Evolutionary conservation across 345 rosid species (phyloP), one percentile per base, ranked within the genome.

Genomic region (Citrus australasica): DNA sequence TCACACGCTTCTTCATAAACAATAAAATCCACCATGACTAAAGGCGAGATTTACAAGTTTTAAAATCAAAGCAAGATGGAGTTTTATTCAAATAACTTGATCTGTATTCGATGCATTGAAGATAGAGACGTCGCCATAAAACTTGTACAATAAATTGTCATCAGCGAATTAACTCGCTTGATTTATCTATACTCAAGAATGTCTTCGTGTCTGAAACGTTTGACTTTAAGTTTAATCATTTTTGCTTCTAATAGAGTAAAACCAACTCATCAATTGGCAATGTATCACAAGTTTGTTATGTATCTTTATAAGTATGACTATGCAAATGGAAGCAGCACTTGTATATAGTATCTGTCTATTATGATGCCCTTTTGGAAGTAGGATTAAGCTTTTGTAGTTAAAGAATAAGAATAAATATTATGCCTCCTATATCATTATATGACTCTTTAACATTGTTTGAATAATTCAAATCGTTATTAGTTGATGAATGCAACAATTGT

Each of bases 61-160:
- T 79, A 32, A 24, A 51, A 69, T 37, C n/a, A 40, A 77, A 74
- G 82, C 42, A 81, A 75, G 35, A 22, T 21, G 21, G 37, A 27
- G 24, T 62, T 25, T 51, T 42, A 35, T 25, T 62, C 69, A 64
- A 82, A 83, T 76, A 80, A 63, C 42, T 65, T 69, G 21, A 75
- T 69, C 60, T 73, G 24, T 55, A 82, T 86, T 79, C 83, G 74
- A 74, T 73, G 85, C 25, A 83, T 58, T 22, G 58, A 28, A 70
- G 51, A 40, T 28, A 22, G 55, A 59, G 59, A 72, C 16, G 11
- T 42, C 62, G 59, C 67, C 32, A 5, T 11, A 33, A 22, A 70
- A 73, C 40, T 63, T 33, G 3, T 58, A 30, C 75, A 48, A 74
- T 67, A 79, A 77, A 77, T 64, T 38, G 0, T 35, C 78, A 68